Base-by-base conservation (phyloP, 805 yeast species). In the Tetrapisispora fleetii region DNA sequence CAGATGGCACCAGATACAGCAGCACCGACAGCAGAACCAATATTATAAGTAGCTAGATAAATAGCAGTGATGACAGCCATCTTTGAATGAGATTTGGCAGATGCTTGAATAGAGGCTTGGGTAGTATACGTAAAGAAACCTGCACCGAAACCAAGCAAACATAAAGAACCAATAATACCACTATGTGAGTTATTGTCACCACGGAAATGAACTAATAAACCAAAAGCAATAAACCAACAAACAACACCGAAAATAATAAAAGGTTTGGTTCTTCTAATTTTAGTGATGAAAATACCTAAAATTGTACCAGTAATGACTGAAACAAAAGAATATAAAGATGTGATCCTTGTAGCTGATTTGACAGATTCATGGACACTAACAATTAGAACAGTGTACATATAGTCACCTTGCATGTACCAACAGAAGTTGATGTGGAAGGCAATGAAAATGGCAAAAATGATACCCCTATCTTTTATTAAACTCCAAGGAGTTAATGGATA, bases 141-240 rank as follows among this genome's bases (percentile, higher is more conserved):
- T 40, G 85, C 85, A 56, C 87, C 89, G 50, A 84, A 74, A 55
- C 90, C 90, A 54, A 81, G 64, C 18, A 83, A 59, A 59, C 81
- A 76, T 54, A 78, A 71, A 6, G 82, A 77, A 16, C 83, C 89
- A 60, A 84, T 78, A 48, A 83, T 70, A 54, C 88, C 89, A 41
- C 70, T 56, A 43, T 70, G 67, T 22, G 79, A 71, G 40, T 65
- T 60, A 38, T 67, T 63, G 48, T 65, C 71, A 40, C 80, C 79
- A 60, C 89, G 72, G 67, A 59, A 83, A 50, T 71, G 73, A 52
- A 74, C 67, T 53, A 83, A 67, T 37, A 84, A 55, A 47, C 87
- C 89, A 62, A 77, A 69, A 10, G 86, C 69, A 30, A 78, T 67
- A 45, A 81, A 60, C 83, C 85, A 83, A 58, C 79, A 64, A 19